phyloP scores from a whole-genome alignment of 2,329 filamentous ascomycete species.

The Aspergillus sp. region DNA sequence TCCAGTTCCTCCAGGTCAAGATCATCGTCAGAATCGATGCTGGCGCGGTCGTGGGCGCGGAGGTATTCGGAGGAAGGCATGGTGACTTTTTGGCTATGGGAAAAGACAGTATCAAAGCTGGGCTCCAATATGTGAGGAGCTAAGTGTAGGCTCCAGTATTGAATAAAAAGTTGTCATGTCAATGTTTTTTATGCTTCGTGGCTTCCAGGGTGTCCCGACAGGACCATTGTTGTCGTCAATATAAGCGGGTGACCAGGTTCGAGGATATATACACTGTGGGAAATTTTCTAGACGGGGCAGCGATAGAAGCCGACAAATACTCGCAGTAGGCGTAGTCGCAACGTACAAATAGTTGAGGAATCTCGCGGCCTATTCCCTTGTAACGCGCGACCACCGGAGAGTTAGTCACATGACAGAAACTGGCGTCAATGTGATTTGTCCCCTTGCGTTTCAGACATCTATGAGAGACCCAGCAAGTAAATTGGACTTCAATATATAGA shows the following conservation, averaged over 20 bases:
- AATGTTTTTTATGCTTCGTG: constrained; percentile 17
- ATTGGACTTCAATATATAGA: not conserved
- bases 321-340: constrained; percentile 1
- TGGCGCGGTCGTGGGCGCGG: constrained; percentile 31
- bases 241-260: not conserved
- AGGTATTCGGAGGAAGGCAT: constrained; percentile 43
- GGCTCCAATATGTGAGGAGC: constrained; percentile 18
- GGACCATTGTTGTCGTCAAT: constrained; percentile 19
- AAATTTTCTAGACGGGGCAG: not conserved
- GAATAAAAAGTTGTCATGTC: constrained; percentile 23
- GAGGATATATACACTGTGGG: constrained; percentile 1
- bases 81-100: constrained; percentile 1
- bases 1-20: constrained; percentile 49
- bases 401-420: constrained; percentile 22
- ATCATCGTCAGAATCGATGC: constrained; percentile 44
- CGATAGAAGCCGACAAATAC: not conserved
- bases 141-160: constrained; percentile 19
- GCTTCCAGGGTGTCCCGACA: constrained; percentile 15
- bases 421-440: not conserved
- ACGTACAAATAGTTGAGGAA: constrained; percentile 8
- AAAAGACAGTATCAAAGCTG: not conserved
- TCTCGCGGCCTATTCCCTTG: constrained; percentile 21
- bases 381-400: not conserved
- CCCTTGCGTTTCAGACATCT: constrained; percentile 3
- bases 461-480: not conserved